Conservation (phyloP, 805 yeast genomes). For the Cyberlindnera saturnus region DNA sequence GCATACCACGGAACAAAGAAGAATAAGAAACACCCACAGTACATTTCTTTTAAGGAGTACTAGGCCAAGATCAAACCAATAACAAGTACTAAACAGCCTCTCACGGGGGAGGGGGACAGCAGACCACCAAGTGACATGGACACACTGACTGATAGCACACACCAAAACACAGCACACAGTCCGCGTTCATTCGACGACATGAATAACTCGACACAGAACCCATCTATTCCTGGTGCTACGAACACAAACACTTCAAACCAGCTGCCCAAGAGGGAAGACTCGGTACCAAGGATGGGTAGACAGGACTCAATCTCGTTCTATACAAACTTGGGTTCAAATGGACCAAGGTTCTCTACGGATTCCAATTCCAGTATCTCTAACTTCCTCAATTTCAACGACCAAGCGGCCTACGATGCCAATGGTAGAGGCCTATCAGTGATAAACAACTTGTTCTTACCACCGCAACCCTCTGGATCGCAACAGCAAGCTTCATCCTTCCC, state of each 20-base stretch:
- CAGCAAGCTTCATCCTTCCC: neutral
- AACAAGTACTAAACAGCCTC: too few relatives aligned
- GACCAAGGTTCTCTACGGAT: constrained; percentile 24
- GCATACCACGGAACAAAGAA: too few relatives aligned
- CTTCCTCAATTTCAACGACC: constrained; percentile 9
- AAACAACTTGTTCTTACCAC: constrained; percentile 22
- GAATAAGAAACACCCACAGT: too few relatives aligned
- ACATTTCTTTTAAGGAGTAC: too few relatives aligned
- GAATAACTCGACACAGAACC: neutral
- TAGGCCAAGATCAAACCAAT: too few relatives aligned
- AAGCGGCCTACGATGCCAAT: constrained; percentile 13
- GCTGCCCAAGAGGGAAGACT: constrained; percentile 5
- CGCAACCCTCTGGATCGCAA: constrained; percentile 1
- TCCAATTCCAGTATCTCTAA: constrained; percentile 23
- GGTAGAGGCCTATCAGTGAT: constrained; percentile 23
- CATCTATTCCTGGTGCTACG: too few relatives aligned
- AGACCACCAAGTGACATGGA: neutral
- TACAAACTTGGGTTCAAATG: constrained; percentile 18
- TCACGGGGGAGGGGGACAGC: too few relatives aligned
- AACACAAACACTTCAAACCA: too few relatives aligned
- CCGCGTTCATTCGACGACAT: neutral
- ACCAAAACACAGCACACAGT: neutral
- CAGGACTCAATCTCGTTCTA: constrained; percentile 24
- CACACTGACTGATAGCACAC: neutral
- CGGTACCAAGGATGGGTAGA: constrained; percentile 15